Percentiles rank a stretch among this genome's conserved stretches.
Evolutionary conservation across 192 early-diverging fungal species (phyloP).

Genomic region (Gryganskiella cystojenkinii): DNA sequence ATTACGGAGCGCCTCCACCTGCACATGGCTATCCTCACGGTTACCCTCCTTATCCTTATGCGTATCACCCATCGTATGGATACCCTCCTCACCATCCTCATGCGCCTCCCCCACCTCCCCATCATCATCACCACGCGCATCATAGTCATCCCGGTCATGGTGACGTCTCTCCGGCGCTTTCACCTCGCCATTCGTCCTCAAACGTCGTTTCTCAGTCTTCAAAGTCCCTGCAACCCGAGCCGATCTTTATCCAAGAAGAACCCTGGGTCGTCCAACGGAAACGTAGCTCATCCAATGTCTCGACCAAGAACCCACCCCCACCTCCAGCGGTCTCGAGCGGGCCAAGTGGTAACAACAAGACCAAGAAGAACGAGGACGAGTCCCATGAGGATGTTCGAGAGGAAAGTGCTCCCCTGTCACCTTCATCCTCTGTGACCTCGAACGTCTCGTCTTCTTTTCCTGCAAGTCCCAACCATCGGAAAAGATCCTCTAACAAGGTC

Average conservation of each 20-base stretch:
- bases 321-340: background rate
- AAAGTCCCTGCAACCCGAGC: conserved; percentile 23
- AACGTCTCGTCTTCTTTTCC: conserved; percentile 1
- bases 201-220: background rate
- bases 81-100: conserved; percentile 40
- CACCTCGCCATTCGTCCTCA: background rate
- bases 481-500: conserved; percentile 7
- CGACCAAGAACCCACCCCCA: conserved; percentile 5
- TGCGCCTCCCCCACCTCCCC: conserved; percentile 18
- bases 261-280: conserved; percentile 47
- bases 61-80: conserved; percentile 46
- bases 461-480: conserved; percentile 11
- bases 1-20: conserved; percentile 11
- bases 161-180: background rate
- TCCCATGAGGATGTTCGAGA: conserved; percentile 6
- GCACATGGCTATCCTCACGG: conserved; percentile 34
- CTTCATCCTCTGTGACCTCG: conserved; percentile 28
- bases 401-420: conserved; percentile 15
- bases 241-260: conserved; percentile 52
- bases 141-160: conserved; percentile 14
- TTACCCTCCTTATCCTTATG: conserved; percentile 38
- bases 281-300: conserved; percentile 11
- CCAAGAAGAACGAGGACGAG: conserved; percentile 18
- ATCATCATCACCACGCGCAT: conserved; percentile 20
- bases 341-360: background rate